Percentiles rank a stretch among this genome's conserved stretches.
Evolutionary conservation across 257 asterid genomes (phyloP).

Genomic region (Avicennia marina): DNA sequence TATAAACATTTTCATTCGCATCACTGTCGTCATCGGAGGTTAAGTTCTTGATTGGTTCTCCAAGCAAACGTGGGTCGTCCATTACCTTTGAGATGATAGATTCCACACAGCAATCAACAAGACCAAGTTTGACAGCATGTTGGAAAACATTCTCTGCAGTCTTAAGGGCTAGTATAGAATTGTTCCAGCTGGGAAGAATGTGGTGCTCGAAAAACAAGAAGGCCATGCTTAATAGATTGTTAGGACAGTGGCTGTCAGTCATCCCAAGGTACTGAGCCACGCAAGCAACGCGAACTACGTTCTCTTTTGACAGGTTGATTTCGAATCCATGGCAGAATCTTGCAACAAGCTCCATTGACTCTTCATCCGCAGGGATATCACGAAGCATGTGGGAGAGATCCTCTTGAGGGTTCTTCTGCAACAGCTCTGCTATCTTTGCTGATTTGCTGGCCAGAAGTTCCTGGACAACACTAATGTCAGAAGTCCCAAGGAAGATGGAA

Average conservation of each 20-base stretch:
- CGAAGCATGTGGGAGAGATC: constrained; percentile 42
- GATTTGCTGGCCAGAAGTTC: constrained; percentile 63
- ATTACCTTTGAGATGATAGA: constrained; percentile 40
- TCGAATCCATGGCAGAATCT: constrained; percentile 79
- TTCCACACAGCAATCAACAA: constrained; percentile 47
- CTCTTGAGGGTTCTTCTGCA: constrained; percentile 36
- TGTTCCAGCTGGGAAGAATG: constrained; percentile 61
- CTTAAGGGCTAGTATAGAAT: constrained; percentile 54
- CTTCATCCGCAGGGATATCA: constrained; percentile 59
- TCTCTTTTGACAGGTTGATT: constrained; percentile 43
- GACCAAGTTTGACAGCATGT: constrained; percentile 47
- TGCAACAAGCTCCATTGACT: constrained; percentile 60
- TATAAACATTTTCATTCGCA: constrained; percentile 18
- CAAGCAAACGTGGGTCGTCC: constrained; percentile 53
- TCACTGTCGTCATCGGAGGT: constrained; percentile 28
- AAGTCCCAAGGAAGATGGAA: background rate
- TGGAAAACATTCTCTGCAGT: constrained; percentile 42
- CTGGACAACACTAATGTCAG: constrained; percentile 23
- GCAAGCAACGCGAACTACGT: constrained; percentile 49
- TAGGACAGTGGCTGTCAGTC: constrained; percentile 54
- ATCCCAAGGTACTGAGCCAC: constrained; percentile 67
- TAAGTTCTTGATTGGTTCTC: constrained; percentile 40
- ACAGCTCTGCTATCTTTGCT: constrained; percentile 34
- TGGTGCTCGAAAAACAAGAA: constrained; percentile 36
- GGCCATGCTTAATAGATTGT: constrained; percentile 49